Base-by-base conservation (phyloP, 1,284 basidiomycete genomes). In the Puccinia sorghi region DNA sequence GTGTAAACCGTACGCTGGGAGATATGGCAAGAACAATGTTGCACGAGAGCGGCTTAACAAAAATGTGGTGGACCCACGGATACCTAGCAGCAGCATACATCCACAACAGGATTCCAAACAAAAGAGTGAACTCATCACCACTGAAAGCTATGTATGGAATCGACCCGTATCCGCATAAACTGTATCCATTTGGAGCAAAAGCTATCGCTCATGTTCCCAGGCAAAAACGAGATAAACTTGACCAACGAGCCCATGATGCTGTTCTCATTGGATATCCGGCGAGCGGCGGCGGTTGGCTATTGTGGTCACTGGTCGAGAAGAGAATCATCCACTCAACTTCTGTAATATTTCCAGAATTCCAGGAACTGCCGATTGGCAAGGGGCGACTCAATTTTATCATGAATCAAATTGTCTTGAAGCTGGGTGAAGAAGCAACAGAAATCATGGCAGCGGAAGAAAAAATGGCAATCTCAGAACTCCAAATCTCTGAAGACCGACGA, bases 1-100 rank as follows among this genome's bases (percentile, higher is more conserved):
- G 39, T 5, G 15, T 72, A 4, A 72, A 72, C 52, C 9, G 70
- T n/a, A 72, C 70, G 7, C 9, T 72, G 22, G 70, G 70, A 3
- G 70, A 72, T 13, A 56, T 57, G 70, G 70, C 48, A 5, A 54
- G 37, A 32, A 56, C 70, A 15, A 56, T 72, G 32, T 32, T 72
- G n/a, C 20, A 32, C n/a, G 50, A 22, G 9, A 56, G 50, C 15
- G 25, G 37, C 12, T n/a, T 72, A 3, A 4, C 43, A 7, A 46
- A 13, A 13, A 46, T 46, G 43, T 46, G 6, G 6, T 46, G 43
- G 43, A 13, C 8, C n/a, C 3, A 48, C 15, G 70, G 48, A 2
- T 72, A 72, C 52, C 15, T 32, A 9, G 20, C 27, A 8, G 52
- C 48, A 15, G 27, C 46, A 12, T 70, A 70, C 46, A 11, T 70